Percentiles rank a stretch among this genome's conserved stretches.
These are phyloP conservation scores for Colletotrichum ledebouriae DNA, from an alignment of 2,329 filamentous ascomycete genomes.

Conservation along the genomic window DNA sequence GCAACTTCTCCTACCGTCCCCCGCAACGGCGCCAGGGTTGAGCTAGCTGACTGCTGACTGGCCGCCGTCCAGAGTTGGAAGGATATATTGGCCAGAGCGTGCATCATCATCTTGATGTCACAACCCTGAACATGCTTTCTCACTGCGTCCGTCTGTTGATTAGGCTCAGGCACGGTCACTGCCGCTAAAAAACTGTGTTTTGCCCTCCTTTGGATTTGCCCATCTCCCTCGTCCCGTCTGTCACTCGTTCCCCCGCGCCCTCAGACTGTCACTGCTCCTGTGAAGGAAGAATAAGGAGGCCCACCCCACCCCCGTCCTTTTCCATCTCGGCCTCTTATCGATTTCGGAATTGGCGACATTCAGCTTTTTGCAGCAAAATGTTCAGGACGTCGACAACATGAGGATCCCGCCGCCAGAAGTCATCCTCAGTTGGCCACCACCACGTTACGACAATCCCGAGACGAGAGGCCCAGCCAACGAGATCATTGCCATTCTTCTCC, in stretches of 20 bases:
- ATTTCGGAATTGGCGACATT: not conserved
- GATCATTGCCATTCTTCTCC: slow-evolving; percentile 47
- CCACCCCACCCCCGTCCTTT: not conserved
- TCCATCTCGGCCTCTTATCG: no score
- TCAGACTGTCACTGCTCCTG: not conserved
- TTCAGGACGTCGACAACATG: slow-evolving; percentile 41
- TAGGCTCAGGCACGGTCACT: slow-evolving; percentile 33
- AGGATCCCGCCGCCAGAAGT: slow-evolving; percentile 43
- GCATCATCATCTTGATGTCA: slow-evolving; percentile 31
- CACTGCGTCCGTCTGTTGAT: slow-evolving; percentile 32
- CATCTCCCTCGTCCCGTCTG: slow-evolving; percentile 19
- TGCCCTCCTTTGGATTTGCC: slow-evolving; percentile 27
- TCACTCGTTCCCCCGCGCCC: slow-evolving; percentile 13
- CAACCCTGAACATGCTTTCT: slow-evolving; percentile 28
- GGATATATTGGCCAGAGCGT: slow-evolving; percentile 38
- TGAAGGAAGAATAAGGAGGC: slow-evolving; percentile 28
- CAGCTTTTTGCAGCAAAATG: slow-evolving; percentile 20
- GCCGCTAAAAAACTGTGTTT: slow-evolving; percentile 25
- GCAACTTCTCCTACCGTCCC: slow-evolving; percentile 11
- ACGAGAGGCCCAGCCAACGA: slow-evolving; percentile 49
- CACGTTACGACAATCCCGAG: slow-evolving; percentile 51
- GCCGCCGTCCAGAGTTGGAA: slow-evolving; percentile 12
- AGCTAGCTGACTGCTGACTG: slow-evolving; percentile 8
- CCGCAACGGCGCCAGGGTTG: slow-evolving; percentile 20
- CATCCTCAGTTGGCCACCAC: slow-evolving; percentile 49